Percentiles rank a stretch among this genome's conserved stretches.
Conservation (phyloP, 1,139 yeast genomes). For the Geotrichum phurueaensis region DNA sequence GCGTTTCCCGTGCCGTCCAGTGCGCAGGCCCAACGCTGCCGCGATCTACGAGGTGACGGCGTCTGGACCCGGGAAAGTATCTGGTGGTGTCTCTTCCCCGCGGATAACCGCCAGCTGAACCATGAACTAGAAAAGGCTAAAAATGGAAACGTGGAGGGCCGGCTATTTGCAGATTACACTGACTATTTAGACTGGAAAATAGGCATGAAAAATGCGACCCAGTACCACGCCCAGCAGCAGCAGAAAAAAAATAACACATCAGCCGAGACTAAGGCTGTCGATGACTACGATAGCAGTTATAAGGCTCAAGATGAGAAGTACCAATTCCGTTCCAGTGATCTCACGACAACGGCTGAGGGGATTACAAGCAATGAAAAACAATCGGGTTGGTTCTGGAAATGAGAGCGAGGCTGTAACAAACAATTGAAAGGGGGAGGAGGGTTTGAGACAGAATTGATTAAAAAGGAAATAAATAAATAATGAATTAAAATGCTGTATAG, state of each 20-base stretch:
- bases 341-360: slow-evolving; percentile 31
- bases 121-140: not conserved
- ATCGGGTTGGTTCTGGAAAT: slow-evolving; percentile 33
- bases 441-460: not conserved
- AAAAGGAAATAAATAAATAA: not conserved
- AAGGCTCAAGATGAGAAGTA: not conserved
- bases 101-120: slow-evolving; percentile 2
- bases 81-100: slow-evolving; percentile 84
- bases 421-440: not conserved
- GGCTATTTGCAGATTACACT: slow-evolving; percentile 15
- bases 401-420: not conserved
- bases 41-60: slow-evolving; percentile 56
- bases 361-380: not conserved
- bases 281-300: not conserved
- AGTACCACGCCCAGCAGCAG: slow-evolving; percentile 1
- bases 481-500: not conserved
- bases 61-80: slow-evolving; percentile 74
- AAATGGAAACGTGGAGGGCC: not conserved
- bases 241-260: not conserved
- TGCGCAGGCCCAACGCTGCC: slow-evolving; percentile 56
- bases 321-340: not conserved
- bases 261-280: not conserved
- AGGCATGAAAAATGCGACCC: slow-evolving; percentile 9
- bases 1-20: slow-evolving; percentile 60
- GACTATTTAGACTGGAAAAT: slow-evolving; percentile 17